phyloP scores from a whole-genome alignment of 257 asterid genomes.

The Solanum sejunctum region DNA sequence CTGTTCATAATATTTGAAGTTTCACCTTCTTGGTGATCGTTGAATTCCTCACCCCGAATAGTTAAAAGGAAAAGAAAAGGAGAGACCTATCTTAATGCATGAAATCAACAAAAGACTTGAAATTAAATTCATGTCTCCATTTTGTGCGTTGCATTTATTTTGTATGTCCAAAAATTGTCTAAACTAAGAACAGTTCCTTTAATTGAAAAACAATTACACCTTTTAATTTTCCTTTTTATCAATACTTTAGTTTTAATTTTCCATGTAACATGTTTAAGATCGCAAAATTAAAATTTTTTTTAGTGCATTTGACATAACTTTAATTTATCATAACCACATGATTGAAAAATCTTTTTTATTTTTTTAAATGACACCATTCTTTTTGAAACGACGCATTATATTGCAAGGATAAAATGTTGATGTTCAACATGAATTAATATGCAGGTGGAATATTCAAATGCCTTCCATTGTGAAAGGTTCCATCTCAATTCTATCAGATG shows the following conservation, averaged over 20 bases:
- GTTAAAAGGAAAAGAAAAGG: no score
- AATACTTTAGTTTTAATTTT: no score
- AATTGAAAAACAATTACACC: not conserved
- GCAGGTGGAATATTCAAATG: slow-evolving; percentile 87
- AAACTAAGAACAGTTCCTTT: not conserved
- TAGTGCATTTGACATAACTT: no score
- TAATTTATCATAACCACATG: no score
- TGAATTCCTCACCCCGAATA: no score
- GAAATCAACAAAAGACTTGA: not conserved
- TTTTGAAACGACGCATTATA: no score
- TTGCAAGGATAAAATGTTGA: not conserved
- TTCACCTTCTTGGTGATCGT: not conserved
- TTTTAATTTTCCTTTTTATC: no score
- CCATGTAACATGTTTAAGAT: no score
- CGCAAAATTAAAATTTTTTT: no score
- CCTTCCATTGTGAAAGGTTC: slow-evolving; percentile 77
- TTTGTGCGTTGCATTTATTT: not conserved
- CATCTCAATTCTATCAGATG: slow-evolving; percentile 83
- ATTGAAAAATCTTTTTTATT: no score
- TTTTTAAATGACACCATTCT: no score
- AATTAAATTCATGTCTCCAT: not conserved
- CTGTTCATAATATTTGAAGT: no score
- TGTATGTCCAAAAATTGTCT: not conserved
- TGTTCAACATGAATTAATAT: not conserved
- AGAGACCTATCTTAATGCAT: not conserved